Evolutionary conservation across 192 early-diverging fungal genomes (phyloP), one percentile per base, ranked within the genome.

Genomic region (Coemansia sp.): DNA sequence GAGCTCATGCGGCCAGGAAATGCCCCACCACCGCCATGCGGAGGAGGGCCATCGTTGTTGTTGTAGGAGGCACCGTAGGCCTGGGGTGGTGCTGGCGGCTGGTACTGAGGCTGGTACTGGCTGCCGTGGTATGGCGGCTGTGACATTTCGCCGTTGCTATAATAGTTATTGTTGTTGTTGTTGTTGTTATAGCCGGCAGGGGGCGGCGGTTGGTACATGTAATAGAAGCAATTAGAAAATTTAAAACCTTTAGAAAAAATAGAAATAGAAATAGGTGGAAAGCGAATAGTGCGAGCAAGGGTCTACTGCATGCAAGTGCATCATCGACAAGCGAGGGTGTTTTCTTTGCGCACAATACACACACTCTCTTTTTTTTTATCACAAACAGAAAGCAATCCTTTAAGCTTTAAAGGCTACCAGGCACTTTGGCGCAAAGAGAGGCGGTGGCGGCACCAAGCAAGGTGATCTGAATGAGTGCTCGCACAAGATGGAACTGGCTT

Each of bases 51-150:
- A 2, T n/a, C 36, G 33, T 34, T 34, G 34, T 61, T 18, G 59
- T 61, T 61, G 59, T 36, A 61, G 5, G 59, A 61, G 18, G 34
- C 59, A n/a, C 59, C 59, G 59, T 61, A 38, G 1, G 59, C 59
- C 59, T 61, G 59, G 31, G 59, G 59, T 36, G 59, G 59, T 34
- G 33, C 34, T 16, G 59, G 59, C 12, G 59, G 59, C 33, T 61
- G 59, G 59, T 61, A 61, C 59, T 34, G 59, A 16, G 59, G 6
- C 59, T 61, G 59, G 59, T 61, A 61, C 59, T 61, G 59, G 59
- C 59, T 61, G 59, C 59, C 59, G 18, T 36, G 59, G 36, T 38
- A 40, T 20, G 59, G 59, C 36, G 11, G 59, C 59, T 61, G 59
- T 7, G 31, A 61, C 59, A 61, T 61, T 57, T 57, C 54, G 54